Base-by-base conservation (phyloP, 805 yeast species). In the Spathaspora passalidarum region DNA sequence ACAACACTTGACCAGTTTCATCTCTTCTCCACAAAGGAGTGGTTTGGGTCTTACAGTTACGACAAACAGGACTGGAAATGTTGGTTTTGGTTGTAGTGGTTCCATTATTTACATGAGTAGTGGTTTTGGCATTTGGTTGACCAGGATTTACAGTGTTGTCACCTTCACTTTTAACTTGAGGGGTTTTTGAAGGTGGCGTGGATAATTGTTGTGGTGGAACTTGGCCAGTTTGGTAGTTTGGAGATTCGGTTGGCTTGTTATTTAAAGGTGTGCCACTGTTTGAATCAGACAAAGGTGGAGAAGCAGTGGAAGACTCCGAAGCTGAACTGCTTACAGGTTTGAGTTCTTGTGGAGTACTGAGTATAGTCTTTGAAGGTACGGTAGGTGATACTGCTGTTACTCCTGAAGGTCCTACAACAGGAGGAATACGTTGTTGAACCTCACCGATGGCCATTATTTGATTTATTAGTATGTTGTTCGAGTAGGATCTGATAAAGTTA, bases 1-100 rank as follows among this genome's bases (percentile, higher is more conserved):
- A 91, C 40, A 91, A 75, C 26, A 91, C 96, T 56, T 71, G 76
- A 14, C 69, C 69, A 9, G 87, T 80, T 58, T 90, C 97, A 66
- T 91, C 97, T 52, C 97, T 76, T 65, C 97, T 78, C 97, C 97
- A 91, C 22, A 91, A 71, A 1, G 98, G 97, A 2, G 98, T 91
- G 1, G 94, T 91, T 48, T 89, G 86, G 1, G 98, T 91, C 57
- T 84, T 79, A 69, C 98, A 91, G 65, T 91, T 91, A 55, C 86
- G 88, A 63, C 98, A 91, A 18, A 84, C 76, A 4, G 95, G 88
- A 26, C 80, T 71, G 11, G 83, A 64, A 49, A 81, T 78, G 56
- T 79, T 82, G 14, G 82, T 73, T 53, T 81, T 82, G 14, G 84
- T 73, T n/a, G 86, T 80, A 19, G 85, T 78, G 32, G 84, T 72